Base-by-base conservation (phyloP, 805 yeast species). In the Clavispora fructus region DNA sequence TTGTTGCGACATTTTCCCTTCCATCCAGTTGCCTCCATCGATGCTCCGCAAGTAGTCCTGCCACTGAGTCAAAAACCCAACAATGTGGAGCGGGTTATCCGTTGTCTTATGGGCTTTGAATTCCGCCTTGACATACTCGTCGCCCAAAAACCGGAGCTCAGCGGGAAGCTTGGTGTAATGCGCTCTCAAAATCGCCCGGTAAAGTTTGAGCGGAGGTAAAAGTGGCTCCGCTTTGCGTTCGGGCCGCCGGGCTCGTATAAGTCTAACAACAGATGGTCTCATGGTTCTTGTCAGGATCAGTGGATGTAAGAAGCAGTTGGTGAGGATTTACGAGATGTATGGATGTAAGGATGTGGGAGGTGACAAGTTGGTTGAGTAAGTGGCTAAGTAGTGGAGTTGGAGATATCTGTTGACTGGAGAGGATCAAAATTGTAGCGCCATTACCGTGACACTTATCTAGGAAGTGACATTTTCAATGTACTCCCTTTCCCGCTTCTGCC, bases 61-160 rank as follows among this genome's bases (percentile, higher is more conserved):
- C 99, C 99, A 94, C 49, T 88, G 84, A 1, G 95, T 81, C 50
- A 94, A 73, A 57, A 94, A 94, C 10, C 97, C 99, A 10, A 94
- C 90, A 30, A 94, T 89, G 60, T 92, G 95, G 23, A 89, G 73
- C 3, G 99, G 98, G 63, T 94, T 90, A 53, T 89, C 96, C 7
- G 85, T 77, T 41, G 71, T 65, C 49, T 82, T 78, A 67, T 94
- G 99, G 7, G 91, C 84, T 57, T 82, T 81, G 71, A 94, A 94
- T 68, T 94, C 99, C 31, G 83, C 79, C 61, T 82, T 86, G 43
- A 92, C 96, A 62, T 94, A 94, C 54, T 80, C 75, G 64, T 94
- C 97, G 4, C 99, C 99, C 19, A 94, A 73, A 43, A 81, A 76
- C 47, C 95, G 75, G 50, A 85, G 85, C 41, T 81, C 80, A 4